Percentiles rank a stretch among this genome's conserved stretches.
Conservation (phyloP, 2,329 filamentous ascomycete species). For the Sporothrix inflata region DNA sequence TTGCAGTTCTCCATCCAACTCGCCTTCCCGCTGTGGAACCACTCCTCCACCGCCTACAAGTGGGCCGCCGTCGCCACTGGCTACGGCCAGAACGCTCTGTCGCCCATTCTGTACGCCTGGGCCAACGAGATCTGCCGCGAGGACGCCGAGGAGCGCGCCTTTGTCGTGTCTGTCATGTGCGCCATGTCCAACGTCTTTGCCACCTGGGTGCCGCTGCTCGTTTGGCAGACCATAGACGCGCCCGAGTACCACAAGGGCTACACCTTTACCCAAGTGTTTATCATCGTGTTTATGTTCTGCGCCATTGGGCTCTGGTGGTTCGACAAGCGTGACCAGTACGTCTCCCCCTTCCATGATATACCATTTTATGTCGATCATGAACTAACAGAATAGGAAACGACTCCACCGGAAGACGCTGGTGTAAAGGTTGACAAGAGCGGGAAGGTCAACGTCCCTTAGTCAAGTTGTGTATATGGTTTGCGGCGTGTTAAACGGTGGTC, state of each 20-base stretch:
- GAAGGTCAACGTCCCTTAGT: too few relatives aligned
- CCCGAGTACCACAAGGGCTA: conserved; percentile 26
- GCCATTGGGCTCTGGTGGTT: conserved; percentile 24
- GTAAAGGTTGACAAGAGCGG: neutral
- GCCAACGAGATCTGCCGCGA: conserved; percentile 35
- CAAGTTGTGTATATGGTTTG: too few relatives aligned
- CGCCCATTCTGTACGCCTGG: conserved; percentile 30
- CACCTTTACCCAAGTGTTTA: conserved; percentile 26
- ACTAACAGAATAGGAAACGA: conserved; percentile 9
- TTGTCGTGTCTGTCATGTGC: conserved; percentile 35
- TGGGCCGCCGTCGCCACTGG: conserved; percentile 26
- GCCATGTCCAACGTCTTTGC: conserved; percentile 36
- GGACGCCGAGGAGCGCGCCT: conserved; percentile 36
- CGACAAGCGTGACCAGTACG: conserved; percentile 27
- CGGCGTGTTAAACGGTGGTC: too few relatives aligned
- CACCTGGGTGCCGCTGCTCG: conserved; percentile 36
- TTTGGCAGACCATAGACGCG: conserved; percentile 28
- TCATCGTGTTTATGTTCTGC: conserved; percentile 15
- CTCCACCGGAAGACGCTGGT: conserved; percentile 2
- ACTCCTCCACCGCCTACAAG: conserved; percentile 22
- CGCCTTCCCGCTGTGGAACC: conserved; percentile 23
- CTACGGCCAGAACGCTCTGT: conserved; percentile 26
- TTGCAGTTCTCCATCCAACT: conserved; percentile 25
- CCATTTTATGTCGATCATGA: too few relatives aligned
- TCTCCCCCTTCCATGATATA: neutral